Base-by-base conservation (phyloP, 345 rosid genomes). In the Gossypium sturtianum region DNA sequence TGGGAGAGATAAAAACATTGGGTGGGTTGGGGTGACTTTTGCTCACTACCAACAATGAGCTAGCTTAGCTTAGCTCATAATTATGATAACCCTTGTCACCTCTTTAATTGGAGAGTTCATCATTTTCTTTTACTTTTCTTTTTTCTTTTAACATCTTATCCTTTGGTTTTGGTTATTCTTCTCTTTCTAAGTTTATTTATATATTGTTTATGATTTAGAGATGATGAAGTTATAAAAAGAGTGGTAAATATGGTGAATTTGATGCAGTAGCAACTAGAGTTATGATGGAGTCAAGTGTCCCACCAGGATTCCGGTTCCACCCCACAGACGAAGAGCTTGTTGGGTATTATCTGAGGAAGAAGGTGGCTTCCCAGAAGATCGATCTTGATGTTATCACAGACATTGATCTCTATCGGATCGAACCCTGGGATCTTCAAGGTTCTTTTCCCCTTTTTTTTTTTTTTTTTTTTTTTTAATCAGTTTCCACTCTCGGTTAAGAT, bases 361-460 rank as follows among this genome's bases (percentile, higher is more conserved):
- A 94, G 71, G 88, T 94, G 12, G 97, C 97, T 12, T 92, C 97
- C 0, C 98, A 94, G 80, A 93, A 90, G 91, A 93, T 93, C 20
- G 98, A 93, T 83, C 96, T 93, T 65, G 96, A 93, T 80, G 97
- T 92, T 65, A 94, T 94, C 66, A 88, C 95, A 90, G 98, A 92
- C 76, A 90, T 94, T 2, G 98, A 94, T 86, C 91, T 94, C 41
- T 94, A 94, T 80, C 81, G 97, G 76, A 94, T 94, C 77, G 97
- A 94, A 75, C 98, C 98, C 38, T 94, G 98, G 98, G 98, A 94
- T 87, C 90, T 94, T 70, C 89, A 87, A 94, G 99, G 99, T 90
- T 57, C 27, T 2, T 48, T 22, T 43, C 3, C 51, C 12, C 3
- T 3, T 0, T 3, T 29, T 3, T 2, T 27, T 25, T 25, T 25